phyloP scores from a whole-genome alignment of 192 early-diverging fungal species.

The Coemansia sp. region DNA sequence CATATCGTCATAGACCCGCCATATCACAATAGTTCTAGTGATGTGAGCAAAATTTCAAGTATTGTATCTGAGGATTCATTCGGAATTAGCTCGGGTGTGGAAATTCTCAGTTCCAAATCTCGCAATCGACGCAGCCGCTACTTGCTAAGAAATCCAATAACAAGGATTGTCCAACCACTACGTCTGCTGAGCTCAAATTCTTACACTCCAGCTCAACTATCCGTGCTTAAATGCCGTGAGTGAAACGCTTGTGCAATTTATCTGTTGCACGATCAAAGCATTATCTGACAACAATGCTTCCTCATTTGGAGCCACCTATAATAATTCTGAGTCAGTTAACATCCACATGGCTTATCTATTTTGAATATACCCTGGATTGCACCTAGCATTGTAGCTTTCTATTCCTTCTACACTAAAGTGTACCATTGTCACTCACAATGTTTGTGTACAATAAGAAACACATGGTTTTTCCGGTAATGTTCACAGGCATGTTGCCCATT shows the following conservation, averaged over 20 bases:
- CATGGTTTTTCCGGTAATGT: not conserved
- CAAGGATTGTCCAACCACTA: not conserved
- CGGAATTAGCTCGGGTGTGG: not conserved
- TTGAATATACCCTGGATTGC: not conserved
- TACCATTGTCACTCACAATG: not conserved
- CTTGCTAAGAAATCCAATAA: not conserved
- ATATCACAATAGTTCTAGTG: not conserved
- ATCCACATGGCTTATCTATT: not conserved
- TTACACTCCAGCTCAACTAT: not conserved
- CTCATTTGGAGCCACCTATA: not conserved
- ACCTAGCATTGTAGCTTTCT: not conserved
- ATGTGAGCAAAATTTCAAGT: not conserved
- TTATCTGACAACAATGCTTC: too few relatives aligned
- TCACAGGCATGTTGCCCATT: too few relatives aligned
- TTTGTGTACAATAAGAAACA: not conserved
- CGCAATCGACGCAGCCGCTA: not conserved
- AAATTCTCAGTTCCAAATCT: not conserved
- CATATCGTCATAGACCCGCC: conserved; percentile 1
- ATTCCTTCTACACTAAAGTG: not conserved
- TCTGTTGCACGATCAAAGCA: too few relatives aligned
- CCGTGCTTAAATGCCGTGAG: too few relatives aligned
- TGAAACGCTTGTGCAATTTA: too few relatives aligned
- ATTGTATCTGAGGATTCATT: too few relatives aligned
- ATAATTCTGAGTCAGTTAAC: not conserved
- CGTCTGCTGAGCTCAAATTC: not conserved